Base-by-base conservation (phyloP, 495 filamentous ascomycete species). In the Aspergillus kassunensis region DNA sequence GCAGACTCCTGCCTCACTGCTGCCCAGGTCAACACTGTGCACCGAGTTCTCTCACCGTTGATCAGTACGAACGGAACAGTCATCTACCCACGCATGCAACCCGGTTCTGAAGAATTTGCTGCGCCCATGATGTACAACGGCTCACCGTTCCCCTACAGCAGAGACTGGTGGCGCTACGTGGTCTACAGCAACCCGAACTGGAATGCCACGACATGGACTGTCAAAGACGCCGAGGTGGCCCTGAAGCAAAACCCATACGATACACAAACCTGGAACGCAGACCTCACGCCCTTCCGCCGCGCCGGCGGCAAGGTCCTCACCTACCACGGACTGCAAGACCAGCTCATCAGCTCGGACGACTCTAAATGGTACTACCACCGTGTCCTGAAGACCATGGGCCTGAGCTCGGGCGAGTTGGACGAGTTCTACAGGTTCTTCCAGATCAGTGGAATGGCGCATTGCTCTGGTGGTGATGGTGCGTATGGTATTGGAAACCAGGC, bases 371-470 rank as follows among this genome's bases (percentile, higher is more conserved):
- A 74, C 56, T 78, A 75, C 44, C 47, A 64, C 6, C 67, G 70
- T 23, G 75, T 83, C 0, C 55, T 67, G 0, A 54, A 71, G 11
- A 70, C 74, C 7, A 78, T 79, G 74, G 54, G 61, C 3, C 42
- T 71, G 12, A 43, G 58, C 0, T 69, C 74, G 0, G 19, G 60
- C 2, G 51, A 74, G 0, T 59, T 84, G 10, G 81, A 86, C 52
- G 69, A 72, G 2, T 85, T 83, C 59, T 79, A 82, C 40, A 75
- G 82, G 43, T 80, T 78, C 62, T 87, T 85, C 66, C 68, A 72
- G 1, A 78, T 84, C 53, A 73, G 74, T 25, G 83, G 82, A 0
- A 80, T 82, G 73, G 64, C 60, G 20, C 80, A 82, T 55, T 82
- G 76, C 55, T 60, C 55, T 13, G 62, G 58, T 10, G 80, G 80